phyloP scores from a whole-genome alignment of 768 basidiomycete genomes.

The Mycena crocata region DNA sequence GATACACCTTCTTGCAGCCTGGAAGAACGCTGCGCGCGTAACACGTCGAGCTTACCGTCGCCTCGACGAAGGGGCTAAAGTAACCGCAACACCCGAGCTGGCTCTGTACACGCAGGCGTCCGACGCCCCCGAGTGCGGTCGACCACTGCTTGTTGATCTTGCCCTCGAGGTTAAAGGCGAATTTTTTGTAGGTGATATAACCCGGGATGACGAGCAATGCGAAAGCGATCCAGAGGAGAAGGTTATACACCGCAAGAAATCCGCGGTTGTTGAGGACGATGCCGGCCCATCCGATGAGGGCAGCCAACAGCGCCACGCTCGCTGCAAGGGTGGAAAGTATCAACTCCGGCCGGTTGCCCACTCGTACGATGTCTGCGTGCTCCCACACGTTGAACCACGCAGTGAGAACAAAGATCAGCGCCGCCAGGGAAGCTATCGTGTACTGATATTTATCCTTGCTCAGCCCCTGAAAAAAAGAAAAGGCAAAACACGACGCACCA shows the following conservation, averaged over 20 bases:
- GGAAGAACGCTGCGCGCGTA: slow-evolving; percentile 69
- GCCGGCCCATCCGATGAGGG: slow-evolving; percentile 83
- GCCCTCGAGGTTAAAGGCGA: slow-evolving; percentile 74
- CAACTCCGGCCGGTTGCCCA: slow-evolving; percentile 66
- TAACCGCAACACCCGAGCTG: slow-evolving; percentile 74
- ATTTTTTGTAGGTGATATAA: slow-evolving; percentile 72
- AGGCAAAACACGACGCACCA: slow-evolving; percentile 37
- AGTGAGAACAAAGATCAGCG: slow-evolving; percentile 63
- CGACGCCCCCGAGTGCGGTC: slow-evolving; percentile 56
- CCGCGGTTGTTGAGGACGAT: slow-evolving; percentile 87
- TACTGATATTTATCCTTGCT: slow-evolving; percentile 40
- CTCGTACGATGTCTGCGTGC: slow-evolving; percentile 67
- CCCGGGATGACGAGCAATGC: slow-evolving; percentile 70
- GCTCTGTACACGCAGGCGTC: slow-evolving; percentile 69
- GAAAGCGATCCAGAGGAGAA: slow-evolving; percentile 71
- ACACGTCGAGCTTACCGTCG: slow-evolving; percentile 69
- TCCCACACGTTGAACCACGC: slow-evolving; percentile 74
- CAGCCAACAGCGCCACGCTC: slow-evolving; percentile 62
- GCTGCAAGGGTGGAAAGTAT: slow-evolving; percentile 69
- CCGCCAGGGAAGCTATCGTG: slow-evolving; percentile 59
- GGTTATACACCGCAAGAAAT: slow-evolving; percentile 75
- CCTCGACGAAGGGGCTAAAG: slow-evolving; percentile 74
- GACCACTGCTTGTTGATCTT: slow-evolving; percentile 76
- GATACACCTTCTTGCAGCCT: slow-evolving; percentile 69
- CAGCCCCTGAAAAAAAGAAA: background rate